Percentiles rank a stretch among this genome's conserved stretches.
phyloP scores from a whole-genome alignment of 2,329 filamentous ascomycete genomes.

The Calonectria montana region DNA sequence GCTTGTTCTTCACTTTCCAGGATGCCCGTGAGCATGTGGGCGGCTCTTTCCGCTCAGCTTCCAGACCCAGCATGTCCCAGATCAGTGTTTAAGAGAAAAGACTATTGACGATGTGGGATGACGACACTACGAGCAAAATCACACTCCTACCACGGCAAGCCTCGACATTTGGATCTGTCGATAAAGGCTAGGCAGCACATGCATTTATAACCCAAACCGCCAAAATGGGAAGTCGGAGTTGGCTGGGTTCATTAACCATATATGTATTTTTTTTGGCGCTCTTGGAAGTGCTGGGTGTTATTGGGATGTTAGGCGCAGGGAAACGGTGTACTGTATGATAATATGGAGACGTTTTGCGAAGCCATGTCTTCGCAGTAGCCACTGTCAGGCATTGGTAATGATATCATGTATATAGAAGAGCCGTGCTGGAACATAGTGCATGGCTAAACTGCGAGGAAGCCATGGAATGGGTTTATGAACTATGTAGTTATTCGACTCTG shows the following conservation, averaged over 20 bases:
- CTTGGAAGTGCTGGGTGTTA: conserved; percentile 2
- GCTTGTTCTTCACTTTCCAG: conserved; percentile 65
- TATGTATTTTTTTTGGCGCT: conserved; percentile 5
- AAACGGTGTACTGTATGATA: conserved; percentile 20
- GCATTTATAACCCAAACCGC: background rate
- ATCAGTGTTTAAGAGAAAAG: conserved; percentile 56
- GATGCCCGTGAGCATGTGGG: conserved; percentile 60
- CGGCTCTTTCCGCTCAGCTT: conserved; percentile 54
- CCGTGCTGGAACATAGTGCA: background rate
- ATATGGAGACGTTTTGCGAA: conserved; percentile 18
- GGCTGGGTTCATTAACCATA: conserved; percentile 4
- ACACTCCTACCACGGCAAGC: background rate
- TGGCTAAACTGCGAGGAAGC: conserved; percentile 5
- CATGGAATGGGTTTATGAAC: conserved; percentile 19
- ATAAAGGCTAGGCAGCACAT: background rate
- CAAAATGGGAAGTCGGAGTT: conserved; percentile 5
- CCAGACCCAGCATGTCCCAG: conserved; percentile 67
- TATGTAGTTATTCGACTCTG: conserved; percentile 27
- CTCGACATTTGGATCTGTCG: background rate
- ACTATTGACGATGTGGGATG: background rate
- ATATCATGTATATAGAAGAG: conserved; percentile 33
- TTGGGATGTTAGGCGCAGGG: conserved; percentile 20
- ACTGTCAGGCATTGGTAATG: conserved; percentile 31
- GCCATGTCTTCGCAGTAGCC: conserved; percentile 21
- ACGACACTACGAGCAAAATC: background rate